Conservation (phyloP, 768 basidiomycete species). For the Serendipita sp. region DNA sequence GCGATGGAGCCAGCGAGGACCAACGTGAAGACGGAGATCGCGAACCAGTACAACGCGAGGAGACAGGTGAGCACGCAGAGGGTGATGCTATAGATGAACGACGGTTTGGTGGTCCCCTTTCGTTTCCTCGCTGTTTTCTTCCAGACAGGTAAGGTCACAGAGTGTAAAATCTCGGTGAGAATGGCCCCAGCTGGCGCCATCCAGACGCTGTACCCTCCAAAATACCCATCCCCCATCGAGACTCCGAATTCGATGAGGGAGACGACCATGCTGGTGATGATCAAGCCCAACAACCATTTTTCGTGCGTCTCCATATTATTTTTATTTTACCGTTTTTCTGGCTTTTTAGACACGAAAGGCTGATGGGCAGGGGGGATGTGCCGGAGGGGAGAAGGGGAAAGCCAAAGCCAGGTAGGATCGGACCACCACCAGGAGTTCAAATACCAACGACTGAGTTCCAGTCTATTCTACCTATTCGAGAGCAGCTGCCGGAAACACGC, state of each 20-base stretch:
- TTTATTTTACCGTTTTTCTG: too few species aligned
- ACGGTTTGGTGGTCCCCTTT: not conserved
- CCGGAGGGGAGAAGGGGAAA: too few species aligned
- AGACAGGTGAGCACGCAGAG: not conserved
- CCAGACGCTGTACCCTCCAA: not conserved
- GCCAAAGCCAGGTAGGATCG: too few species aligned
- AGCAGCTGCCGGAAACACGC: too few species aligned
- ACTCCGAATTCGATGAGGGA: not conserved
- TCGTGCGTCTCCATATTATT: not conserved
- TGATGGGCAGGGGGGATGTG: too few species aligned
- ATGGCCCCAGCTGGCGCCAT: not conserved
- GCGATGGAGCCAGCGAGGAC: not conserved
- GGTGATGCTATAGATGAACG: slow-evolving; percentile 1
- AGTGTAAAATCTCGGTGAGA: not conserved
- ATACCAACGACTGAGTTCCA: too few species aligned
- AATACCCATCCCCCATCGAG: not conserved
- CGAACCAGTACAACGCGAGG: not conserved
- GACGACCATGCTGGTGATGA: not conserved
- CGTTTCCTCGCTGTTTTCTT: not conserved
- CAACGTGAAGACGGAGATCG: not conserved
- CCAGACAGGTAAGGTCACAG: not conserved
- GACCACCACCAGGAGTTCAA: too few species aligned
- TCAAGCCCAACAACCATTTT: not conserved
- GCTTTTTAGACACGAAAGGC: too few species aligned
- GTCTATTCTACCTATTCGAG: too few species aligned